Evolutionary conservation across 345 rosid species (phyloP).

Genomic region (Brassica cretica): DNA sequence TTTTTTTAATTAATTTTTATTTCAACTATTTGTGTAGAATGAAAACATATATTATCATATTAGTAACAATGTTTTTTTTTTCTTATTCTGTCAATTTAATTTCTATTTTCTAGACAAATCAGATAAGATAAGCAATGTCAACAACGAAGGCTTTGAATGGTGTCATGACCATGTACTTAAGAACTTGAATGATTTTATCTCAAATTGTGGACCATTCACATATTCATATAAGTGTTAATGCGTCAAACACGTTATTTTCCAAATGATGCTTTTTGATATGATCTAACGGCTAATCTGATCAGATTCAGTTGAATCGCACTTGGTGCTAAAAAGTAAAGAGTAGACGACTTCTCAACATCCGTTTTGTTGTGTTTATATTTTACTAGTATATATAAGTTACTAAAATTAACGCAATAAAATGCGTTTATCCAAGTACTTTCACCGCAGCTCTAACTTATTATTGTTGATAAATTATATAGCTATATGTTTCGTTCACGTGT

Average conservation of each 20-base stretch:
- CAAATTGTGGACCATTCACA: not conserved
- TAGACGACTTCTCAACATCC: not conserved
- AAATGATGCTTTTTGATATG: not conserved
- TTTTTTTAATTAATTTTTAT: not conserved
- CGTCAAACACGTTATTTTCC: not conserved
- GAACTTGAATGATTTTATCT: not conserved
- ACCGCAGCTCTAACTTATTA: not conserved
- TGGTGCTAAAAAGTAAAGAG: not conserved
- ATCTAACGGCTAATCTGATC: not conserved
- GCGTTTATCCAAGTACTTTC: not conserved
- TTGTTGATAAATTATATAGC: not conserved
- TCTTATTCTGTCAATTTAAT: not conserved
- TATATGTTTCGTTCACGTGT: not conserved
- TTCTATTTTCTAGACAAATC: not conserved
- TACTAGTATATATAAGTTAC: not conserved
- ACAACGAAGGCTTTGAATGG: not conserved
- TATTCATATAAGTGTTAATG: not conserved
- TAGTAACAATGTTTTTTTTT: not conserved
- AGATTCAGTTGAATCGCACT: not conserved
- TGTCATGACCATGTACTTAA: not conserved
- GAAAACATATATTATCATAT: not conserved
- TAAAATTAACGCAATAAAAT: not conserved
- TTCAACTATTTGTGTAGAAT: not conserved
- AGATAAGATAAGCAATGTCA: slow-evolving; percentile 2
- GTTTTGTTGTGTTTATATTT: not conserved